phyloP scores from a whole-genome alignment of 345 rosid species.

The Eucalyptus shirleyi region DNA sequence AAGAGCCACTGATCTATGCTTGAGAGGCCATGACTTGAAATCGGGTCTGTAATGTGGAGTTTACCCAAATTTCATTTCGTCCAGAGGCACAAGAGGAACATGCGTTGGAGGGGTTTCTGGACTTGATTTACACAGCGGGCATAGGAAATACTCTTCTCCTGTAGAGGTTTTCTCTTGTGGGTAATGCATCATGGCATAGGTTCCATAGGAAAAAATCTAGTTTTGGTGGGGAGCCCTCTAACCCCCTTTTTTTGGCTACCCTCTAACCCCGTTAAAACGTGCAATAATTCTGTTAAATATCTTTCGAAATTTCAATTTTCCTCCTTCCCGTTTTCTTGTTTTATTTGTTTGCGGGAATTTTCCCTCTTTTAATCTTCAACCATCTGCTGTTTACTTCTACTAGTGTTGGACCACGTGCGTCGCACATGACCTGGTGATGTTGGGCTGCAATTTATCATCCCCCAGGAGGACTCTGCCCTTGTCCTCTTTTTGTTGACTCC shows the following conservation, averaged over 20 bases:
- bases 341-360: not conserved
- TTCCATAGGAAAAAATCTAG: not conserved
- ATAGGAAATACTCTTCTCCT: not conserved
- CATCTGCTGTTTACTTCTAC: not conserved
- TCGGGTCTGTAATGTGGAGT: not conserved
- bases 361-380: not conserved
- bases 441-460: not conserved
- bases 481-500: not conserved
- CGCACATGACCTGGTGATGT: not conserved
- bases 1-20: not conserved
- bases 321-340: not conserved
- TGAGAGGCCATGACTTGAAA: not conserved
- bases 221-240: not conserved
- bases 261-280: not conserved
- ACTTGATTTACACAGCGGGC: not conserved
- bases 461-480: not conserved
- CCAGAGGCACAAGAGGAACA: not conserved
- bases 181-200: not conserved
- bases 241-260: too few species aligned
- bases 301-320: not conserved
- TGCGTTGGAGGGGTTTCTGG: not conserved
- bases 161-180: not conserved
- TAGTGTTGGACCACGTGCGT: not conserved
- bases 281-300: not conserved
- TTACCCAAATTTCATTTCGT: not conserved